phyloP scores from a whole-genome alignment of 164 flowering plant species.

The Protea cynaroides region DNA sequence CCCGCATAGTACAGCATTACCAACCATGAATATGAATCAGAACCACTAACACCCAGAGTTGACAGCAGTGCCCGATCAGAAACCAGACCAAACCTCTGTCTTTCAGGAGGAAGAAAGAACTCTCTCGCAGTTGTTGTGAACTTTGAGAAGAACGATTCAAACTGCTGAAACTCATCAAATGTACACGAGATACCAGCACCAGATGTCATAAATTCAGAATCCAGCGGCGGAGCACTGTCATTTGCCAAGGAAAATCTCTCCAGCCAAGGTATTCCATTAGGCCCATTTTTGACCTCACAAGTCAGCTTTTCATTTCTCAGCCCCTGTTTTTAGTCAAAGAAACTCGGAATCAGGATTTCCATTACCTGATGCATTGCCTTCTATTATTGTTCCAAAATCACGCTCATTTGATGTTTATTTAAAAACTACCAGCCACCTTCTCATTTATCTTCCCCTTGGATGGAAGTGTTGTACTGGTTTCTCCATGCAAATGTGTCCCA shows the following conservation, averaged over 20 bases:
- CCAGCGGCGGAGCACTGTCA: conserved; percentile 22
- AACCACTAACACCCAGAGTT: conserved; percentile 42
- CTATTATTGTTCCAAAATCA: conserved; percentile 15
- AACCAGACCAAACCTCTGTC: conserved; percentile 63
- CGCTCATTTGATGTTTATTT: conserved; percentile 19
- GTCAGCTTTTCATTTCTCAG: conserved; percentile 32
- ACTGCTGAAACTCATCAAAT: conserved; percentile 43
- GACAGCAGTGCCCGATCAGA: conserved; percentile 58
- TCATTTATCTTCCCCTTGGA: conserved; percentile 27
- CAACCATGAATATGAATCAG: conserved; percentile 57
- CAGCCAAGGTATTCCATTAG: conserved; percentile 38
- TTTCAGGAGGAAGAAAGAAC: conserved; percentile 71
- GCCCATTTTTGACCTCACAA: conserved; percentile 41
- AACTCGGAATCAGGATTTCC: conserved; percentile 13
- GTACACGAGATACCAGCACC: conserved; percentile 37
- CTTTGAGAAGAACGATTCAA: conserved; percentile 52
- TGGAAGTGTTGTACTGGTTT: conserved; percentile 23
- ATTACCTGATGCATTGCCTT: conserved; percentile 11
- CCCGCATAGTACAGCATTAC: conserved; percentile 46
- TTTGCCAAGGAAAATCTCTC: conserved; percentile 39
- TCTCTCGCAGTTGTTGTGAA: conserved; percentile 48
- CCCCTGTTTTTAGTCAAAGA: conserved; percentile 37
- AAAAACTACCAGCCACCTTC: conserved; percentile 71
- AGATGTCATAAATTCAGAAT: conserved; percentile 14
- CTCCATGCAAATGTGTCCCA: conserved; percentile 19